These are phyloP conservation scores for Alternaria gaisen DNA, from an alignment of 2,329 filamentous ascomycete species.

Conservation along the genomic window DNA sequence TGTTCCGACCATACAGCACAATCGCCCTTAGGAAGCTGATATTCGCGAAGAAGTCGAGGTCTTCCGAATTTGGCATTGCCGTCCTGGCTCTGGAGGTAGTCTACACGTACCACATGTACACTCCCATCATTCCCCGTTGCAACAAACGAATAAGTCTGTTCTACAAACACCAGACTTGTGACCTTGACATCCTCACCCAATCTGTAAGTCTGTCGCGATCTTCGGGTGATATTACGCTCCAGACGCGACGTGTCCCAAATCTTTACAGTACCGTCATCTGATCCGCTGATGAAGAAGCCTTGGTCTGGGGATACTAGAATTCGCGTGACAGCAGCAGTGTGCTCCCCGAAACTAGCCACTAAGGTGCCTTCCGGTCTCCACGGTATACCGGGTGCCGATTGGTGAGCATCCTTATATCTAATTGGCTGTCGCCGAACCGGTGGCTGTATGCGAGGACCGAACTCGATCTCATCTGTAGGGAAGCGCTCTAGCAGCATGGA, in stretches of 20 bases:
- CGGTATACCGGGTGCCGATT: conserved; percentile 60
- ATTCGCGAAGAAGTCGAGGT: conserved; percentile 74
- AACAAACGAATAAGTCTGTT: conserved; percentile 92
- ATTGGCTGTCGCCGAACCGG: conserved; percentile 65
- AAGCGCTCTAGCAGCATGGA: conserved; percentile 79
- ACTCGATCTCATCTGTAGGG: conserved; percentile 67
- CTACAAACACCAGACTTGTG: conserved; percentile 86
- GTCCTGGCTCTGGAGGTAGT: conserved; percentile 65
- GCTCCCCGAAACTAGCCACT: conserved; percentile 88
- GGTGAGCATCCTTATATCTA: conserved; percentile 62
- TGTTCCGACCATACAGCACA: conserved; percentile 92
- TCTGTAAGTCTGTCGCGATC: conserved; percentile 84
- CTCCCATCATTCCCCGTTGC: conserved; percentile 90
- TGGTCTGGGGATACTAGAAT: conserved; percentile 88
- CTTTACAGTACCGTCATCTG: conserved; percentile 88
- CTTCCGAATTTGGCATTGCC: conserved; percentile 77
- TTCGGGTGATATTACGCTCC: conserved; percentile 88
- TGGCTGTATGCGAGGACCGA: conserved; percentile 82
- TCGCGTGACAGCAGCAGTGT: conserved; percentile 81
- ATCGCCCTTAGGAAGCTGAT: conserved; percentile 77
- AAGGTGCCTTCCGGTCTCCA: conserved; percentile 88
- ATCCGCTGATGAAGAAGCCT: conserved; percentile 91
- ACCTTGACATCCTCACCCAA: conserved; percentile 77
- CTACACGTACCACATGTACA: conserved; percentile 82
- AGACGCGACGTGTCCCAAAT: conserved; percentile 92